Evolutionary conservation across 2,329 filamentous ascomycete genomes (phyloP).

Genomic region (Thielaviopsis euricoi): DNA sequence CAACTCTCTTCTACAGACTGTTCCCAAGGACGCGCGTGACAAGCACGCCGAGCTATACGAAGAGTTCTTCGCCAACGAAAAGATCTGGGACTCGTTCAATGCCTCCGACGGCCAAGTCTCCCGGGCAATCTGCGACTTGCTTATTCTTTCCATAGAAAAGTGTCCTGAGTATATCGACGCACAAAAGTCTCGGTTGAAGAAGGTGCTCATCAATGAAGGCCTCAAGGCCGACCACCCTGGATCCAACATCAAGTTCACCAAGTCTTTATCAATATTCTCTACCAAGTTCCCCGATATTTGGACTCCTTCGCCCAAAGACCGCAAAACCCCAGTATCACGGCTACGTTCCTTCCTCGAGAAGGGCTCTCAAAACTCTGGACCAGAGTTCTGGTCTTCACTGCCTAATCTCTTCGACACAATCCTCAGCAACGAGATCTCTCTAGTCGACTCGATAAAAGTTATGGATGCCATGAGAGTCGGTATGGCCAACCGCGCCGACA

Average conservation of each 20-base stretch:
- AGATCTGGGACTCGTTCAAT: conserved; percentile 50
- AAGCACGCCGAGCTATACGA: conserved; percentile 48
- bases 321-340: conserved; percentile 36
- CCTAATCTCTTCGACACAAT: conserved; percentile 45
- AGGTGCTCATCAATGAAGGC: conserved; percentile 53
- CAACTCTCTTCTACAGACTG: conserved; percentile 32
- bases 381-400: conserved; percentile 58
- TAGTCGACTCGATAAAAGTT: conserved; percentile 41
- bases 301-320: conserved; percentile 27
- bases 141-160: conserved; percentile 31
- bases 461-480: conserved; percentile 54
- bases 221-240: conserved; percentile 56
- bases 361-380: conserved; percentile 64
- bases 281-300: conserved; percentile 51
- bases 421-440: conserved; percentile 25
- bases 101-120: conserved; percentile 40
- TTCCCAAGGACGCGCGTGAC: conserved; percentile 32
- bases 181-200: conserved; percentile 34
- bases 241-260: conserved; percentile 56
- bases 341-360: conserved; percentile 61
- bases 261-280: conserved; percentile 51
- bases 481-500: conserved; percentile 58
- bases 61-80: conserved; percentile 47
- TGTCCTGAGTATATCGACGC: conserved; percentile 29
- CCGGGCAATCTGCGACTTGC: conserved; percentile 33